A percentile compares a stretch with the other conserved stretches of the same genome.
phyloP scores from a whole-genome alignment of 2,329 filamentous ascomycete species.

The Botrytis tulipae region DNA sequence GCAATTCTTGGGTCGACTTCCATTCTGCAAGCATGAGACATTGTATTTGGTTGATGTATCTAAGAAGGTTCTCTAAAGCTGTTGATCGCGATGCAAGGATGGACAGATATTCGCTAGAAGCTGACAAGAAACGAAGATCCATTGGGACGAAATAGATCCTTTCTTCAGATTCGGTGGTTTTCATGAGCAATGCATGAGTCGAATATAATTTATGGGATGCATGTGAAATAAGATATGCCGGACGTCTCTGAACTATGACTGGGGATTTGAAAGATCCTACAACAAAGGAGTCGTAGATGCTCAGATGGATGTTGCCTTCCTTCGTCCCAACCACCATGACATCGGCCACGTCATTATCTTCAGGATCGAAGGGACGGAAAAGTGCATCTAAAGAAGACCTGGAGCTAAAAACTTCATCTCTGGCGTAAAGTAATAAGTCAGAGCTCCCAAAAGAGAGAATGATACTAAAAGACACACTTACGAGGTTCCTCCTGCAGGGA shows the following conservation, averaged over 20 bases:
- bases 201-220: conserved; percentile 70
- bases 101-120: conserved; percentile 76
- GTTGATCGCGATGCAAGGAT: conserved; percentile 84
- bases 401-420: conserved; percentile 40
- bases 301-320: conserved; percentile 70
- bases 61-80: conserved; percentile 78
- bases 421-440: conserved; percentile 22
- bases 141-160: conserved; percentile 66
- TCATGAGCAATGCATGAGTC: conserved; percentile 71
- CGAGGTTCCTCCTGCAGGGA: conserved; percentile 65
- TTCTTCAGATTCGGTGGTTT: conserved; percentile 43
- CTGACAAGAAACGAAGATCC: conserved; percentile 79
- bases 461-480: conserved; percentile 42
- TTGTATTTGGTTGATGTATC: conserved; percentile 80
- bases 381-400: conserved; percentile 39
- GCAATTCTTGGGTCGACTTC: conserved; percentile 77
- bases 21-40: conserved; percentile 78
- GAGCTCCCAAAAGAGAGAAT: not conserved
- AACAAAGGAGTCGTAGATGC: conserved; percentile 81
- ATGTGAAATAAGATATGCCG: conserved; percentile 51
- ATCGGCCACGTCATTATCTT: conserved; percentile 72
- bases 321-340: conserved; percentile 73
- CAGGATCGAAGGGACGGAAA: conserved; percentile 46
- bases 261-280: conserved; percentile 63
- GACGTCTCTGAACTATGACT: conserved; percentile 36